Conservation (phyloP, 1,284 basidiomycete species). For the Stygiomarasmius scandens region DNA sequence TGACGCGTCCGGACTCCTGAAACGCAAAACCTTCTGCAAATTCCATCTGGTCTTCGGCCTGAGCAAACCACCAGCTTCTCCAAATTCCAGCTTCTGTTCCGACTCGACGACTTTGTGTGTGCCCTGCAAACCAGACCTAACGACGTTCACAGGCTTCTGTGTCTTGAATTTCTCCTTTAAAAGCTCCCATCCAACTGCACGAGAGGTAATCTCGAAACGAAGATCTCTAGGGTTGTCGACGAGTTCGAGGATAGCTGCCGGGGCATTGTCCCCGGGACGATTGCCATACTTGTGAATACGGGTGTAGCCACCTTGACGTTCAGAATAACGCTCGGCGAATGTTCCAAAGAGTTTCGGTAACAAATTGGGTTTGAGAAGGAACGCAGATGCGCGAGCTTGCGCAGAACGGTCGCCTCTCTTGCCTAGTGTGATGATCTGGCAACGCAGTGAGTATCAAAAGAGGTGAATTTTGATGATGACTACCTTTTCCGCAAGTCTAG, state of each 20-base stretch:
- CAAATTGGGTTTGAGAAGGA: slow-evolving; percentile 72
- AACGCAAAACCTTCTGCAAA: slow-evolving; percentile 68
- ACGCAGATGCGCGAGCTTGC: slow-evolving; percentile 68
- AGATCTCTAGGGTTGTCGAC: slow-evolving; percentile 94
- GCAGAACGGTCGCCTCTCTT: slow-evolving; percentile 77
- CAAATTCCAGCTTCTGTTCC: slow-evolving; percentile 44
- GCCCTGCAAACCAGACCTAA: slow-evolving; percentile 52
- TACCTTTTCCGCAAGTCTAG: slow-evolving; percentile 93
- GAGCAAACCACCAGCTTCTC: slow-evolving; percentile 45
- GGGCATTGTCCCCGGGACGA: slow-evolving; percentile 91
- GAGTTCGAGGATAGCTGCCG: slow-evolving; percentile 88
- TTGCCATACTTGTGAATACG: slow-evolving; percentile 90
- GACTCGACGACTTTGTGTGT: slow-evolving; percentile 48
- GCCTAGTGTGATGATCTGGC: slow-evolving; percentile 85
- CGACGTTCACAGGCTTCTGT: slow-evolving; percentile 45
- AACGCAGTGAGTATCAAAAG: not conserved
- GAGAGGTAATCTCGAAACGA: slow-evolving; percentile 83
- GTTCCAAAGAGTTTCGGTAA: slow-evolving; percentile 83
- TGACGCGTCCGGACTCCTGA: slow-evolving; percentile 47
- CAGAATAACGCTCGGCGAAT: slow-evolving; percentile 81
- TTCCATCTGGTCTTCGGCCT: slow-evolving; percentile 69
- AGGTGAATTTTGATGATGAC: not conserved
- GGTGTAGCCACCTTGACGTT: slow-evolving; percentile 93
- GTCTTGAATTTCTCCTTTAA: slow-evolving; percentile 54
- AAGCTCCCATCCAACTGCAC: slow-evolving; percentile 81